phyloP scores from a whole-genome alignment of 257 asterid species.

The Primulina huaijiensis region DNA sequence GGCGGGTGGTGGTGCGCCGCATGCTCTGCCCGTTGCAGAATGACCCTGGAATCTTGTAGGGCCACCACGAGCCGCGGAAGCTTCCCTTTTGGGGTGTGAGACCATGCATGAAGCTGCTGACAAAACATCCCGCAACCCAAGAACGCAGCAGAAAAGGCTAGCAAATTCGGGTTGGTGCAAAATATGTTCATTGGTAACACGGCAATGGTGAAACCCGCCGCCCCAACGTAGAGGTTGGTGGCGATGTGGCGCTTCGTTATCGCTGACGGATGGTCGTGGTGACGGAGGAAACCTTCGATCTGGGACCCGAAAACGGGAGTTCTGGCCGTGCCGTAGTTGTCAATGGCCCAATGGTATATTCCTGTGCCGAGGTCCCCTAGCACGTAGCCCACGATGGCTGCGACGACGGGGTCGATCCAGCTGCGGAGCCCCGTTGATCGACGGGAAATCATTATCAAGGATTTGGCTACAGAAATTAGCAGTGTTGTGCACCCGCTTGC shows the following conservation, averaged over 20 bases:
- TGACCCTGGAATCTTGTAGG: conserved; percentile 26
- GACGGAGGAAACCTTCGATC: conserved; percentile 21
- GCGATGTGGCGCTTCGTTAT: conserved; percentile 22
- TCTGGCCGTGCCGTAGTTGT: conserved; percentile 31
- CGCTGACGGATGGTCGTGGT: conserved; percentile 29
- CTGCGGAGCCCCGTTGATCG: neutral
- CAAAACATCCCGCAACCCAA: conserved; percentile 24
- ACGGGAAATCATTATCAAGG: neutral
- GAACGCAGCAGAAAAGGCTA: conserved; percentile 16
- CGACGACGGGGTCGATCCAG: neutral
- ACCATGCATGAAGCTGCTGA: conserved; percentile 32
- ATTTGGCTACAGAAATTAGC: conserved; percentile 20
- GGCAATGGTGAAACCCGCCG: conserved; percentile 6
- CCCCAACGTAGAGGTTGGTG: conserved; percentile 6
- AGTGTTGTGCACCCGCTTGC: conserved; percentile 24
- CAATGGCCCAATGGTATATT: conserved; percentile 36
- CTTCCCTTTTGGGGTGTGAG: conserved; percentile 26
- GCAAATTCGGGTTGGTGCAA: conserved; percentile 17
- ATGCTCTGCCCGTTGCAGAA: conserved; percentile 13
- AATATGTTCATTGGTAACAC: conserved; percentile 17
- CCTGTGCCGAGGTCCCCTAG: conserved; percentile 27
- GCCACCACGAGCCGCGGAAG: conserved; percentile 29
- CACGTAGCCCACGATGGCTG: conserved; percentile 12
- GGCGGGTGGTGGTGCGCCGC: conserved; percentile 31
- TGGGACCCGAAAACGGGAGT: conserved; percentile 30